Evolutionary conservation across 345 rosid genomes (phyloP).

Genomic region (Anacardium occidentale): DNA sequence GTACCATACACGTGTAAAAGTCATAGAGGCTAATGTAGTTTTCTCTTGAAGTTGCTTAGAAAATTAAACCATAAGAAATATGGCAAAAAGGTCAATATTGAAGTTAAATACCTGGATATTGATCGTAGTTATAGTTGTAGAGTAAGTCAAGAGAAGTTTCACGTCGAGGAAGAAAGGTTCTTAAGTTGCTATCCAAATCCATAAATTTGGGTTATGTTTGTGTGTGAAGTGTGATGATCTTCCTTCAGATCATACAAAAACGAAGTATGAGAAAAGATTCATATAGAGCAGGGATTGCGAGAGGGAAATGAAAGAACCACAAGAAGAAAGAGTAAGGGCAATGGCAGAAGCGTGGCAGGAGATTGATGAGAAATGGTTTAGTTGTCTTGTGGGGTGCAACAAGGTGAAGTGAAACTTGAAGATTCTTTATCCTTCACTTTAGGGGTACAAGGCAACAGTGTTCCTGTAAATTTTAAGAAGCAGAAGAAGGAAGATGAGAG

Average conservation of each 20-base stretch:
- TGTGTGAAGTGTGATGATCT: not conserved
- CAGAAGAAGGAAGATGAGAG: slow-evolving; percentile 8
- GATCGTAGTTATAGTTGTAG: slow-evolving; percentile 58
- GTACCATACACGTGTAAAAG: too few species aligned
- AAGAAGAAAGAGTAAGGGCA: not conserved
- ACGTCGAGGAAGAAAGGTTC: slow-evolving; percentile 46
- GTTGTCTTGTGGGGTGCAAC: slow-evolving; percentile 38
- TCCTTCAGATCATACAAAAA: slow-evolving; percentile 5
- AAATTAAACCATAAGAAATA: not conserved
- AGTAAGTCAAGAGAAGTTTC: slow-evolving; percentile 59
- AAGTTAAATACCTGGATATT: slow-evolving; percentile 49
- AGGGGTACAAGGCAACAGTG: slow-evolving; percentile 54
- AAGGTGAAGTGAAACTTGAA: slow-evolving; percentile 24
- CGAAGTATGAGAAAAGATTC: not conserved
- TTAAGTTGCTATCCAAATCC: slow-evolving; percentile 56
- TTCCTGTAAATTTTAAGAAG: slow-evolving; percentile 26
- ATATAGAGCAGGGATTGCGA: not conserved
- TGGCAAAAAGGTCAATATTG: not conserved
- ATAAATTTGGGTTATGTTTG: slow-evolving; percentile 22
- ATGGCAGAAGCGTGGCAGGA: slow-evolving; percentile 30
- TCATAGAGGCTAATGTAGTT: too few species aligned
- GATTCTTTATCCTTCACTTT: slow-evolving; percentile 37
- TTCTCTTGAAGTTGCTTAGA: too few species aligned
- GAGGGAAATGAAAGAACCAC: slow-evolving; percentile 2
- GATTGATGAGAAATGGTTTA: slow-evolving; percentile 18